Evolutionary conservation across 176 grass and related monocot species (phyloP).

Genomic region (Triticum urartu): DNA sequence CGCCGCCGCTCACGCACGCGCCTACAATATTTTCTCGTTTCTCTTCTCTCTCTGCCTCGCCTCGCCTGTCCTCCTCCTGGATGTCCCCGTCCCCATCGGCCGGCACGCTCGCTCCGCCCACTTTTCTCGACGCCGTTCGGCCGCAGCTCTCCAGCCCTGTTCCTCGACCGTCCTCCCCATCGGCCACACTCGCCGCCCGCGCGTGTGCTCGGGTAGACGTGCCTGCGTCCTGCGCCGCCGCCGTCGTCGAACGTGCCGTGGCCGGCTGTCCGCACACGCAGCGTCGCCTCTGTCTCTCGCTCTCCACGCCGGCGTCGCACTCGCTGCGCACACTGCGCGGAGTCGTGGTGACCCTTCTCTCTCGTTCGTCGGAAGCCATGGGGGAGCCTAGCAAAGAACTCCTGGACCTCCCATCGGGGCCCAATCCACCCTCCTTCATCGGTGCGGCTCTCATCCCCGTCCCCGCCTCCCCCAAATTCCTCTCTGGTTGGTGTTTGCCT

Average conservation of each 20-base stretch:
- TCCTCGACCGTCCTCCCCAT: background rate
- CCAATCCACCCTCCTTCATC: constrained; percentile 42
- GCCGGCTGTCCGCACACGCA: background rate
- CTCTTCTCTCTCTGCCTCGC: background rate
- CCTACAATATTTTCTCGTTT: background rate
- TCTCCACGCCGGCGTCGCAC: background rate
- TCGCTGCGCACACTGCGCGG: background rate
- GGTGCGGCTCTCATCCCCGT: constrained; percentile 3
- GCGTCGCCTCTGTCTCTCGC: background rate
- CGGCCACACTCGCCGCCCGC: background rate
- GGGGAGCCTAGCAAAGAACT: constrained; percentile 59
- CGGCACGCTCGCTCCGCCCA: too few species aligned
- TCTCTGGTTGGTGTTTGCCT: background rate
- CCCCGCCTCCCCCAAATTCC: background rate
- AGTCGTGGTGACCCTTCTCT: background rate
- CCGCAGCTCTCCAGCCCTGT: too few species aligned
- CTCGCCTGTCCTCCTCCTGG: background rate
- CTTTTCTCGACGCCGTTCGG: too few species aligned
- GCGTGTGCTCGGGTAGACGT: background rate
- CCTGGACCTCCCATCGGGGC: constrained; percentile 45
- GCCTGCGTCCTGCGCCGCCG: background rate
- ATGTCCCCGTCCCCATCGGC: background rate
- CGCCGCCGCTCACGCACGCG: background rate
- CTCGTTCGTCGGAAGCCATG: constrained; percentile 16
- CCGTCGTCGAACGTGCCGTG: background rate